Percentiles rank a stretch among this genome's conserved stretches.
phyloP scores from a whole-genome alignment of 306 rosid species.

The Pyrus betulifolia region DNA sequence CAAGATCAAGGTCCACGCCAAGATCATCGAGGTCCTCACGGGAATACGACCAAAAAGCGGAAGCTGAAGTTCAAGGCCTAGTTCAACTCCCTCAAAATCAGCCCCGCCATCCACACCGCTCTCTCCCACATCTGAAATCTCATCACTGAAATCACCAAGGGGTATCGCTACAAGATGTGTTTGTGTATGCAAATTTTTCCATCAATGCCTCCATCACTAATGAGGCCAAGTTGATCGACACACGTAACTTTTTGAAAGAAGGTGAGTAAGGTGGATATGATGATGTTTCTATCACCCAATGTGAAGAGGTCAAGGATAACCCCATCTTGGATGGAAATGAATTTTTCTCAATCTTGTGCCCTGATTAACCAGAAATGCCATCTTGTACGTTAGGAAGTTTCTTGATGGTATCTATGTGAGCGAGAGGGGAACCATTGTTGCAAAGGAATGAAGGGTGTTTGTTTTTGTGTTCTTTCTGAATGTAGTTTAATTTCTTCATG shows the following conservation, averaged over 20 bases:
- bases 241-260: constrained; percentile 60
- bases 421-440: constrained; percentile 49
- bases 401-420: constrained; percentile 80
- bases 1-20: constrained; percentile 25
- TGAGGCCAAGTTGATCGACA: constrained; percentile 34
- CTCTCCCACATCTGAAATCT: constrained; percentile 66
- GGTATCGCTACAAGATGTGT: constrained; percentile 75
- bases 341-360: constrained; percentile 58
- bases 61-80: constrained; percentile 62
- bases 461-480: background rate
- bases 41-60: constrained; percentile 35
- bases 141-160: constrained; percentile 75
- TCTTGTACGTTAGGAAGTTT: constrained; percentile 70
- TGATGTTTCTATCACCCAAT: constrained; percentile 50
- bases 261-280: constrained; percentile 79
- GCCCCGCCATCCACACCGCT: constrained; percentile 65
- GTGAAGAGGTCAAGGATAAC: constrained; percentile 75
- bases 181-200: constrained; percentile 76
- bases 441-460: constrained; percentile 26
- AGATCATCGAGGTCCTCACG: constrained; percentile 65
- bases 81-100: constrained; percentile 61
- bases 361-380: constrained; percentile 86
- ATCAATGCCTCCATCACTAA: constrained; percentile 59
- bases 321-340: constrained; percentile 68
- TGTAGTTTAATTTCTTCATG: background rate